These are phyloP conservation scores for Globisporangium canariense DNA, from an alignment of 352 stramenopile species.

Conservation along the genomic window DNA sequence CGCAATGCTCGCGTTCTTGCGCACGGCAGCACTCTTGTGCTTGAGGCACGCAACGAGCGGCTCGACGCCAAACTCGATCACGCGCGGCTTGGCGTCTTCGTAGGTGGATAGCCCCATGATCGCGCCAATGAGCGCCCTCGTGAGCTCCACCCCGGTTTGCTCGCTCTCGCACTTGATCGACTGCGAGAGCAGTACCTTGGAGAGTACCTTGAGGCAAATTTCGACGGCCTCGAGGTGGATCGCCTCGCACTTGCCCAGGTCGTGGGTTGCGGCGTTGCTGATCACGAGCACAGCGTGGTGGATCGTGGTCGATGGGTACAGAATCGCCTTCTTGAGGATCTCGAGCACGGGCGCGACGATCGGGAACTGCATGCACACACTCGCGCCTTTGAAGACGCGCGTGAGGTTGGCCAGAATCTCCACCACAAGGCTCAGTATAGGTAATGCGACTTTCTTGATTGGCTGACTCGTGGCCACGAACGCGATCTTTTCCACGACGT, in stretches of 20 bases:
- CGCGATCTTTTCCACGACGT: conserved; percentile 40
- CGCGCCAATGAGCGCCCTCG: conserved; percentile 42
- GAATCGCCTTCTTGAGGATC: conserved; percentile 48
- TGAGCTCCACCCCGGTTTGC: conserved; percentile 47
- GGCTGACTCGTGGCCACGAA: conserved; percentile 42
- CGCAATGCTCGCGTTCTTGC: conserved; percentile 49
- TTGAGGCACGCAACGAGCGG: conserved; percentile 55
- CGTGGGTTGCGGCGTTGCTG: conserved; percentile 46
- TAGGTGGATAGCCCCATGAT: conserved; percentile 69
- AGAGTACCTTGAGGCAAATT: conserved; percentile 44
- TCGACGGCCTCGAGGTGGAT: conserved; percentile 53
- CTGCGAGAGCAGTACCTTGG: conserved; percentile 45
- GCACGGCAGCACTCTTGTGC: conserved; percentile 33
- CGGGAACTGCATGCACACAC: conserved; percentile 34
- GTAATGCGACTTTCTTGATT: conserved; percentile 35
- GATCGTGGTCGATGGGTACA: conserved; percentile 44
- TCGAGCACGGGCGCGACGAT: conserved; percentile 46
- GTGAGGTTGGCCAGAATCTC: conserved; percentile 56
- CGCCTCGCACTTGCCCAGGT: conserved; percentile 49
- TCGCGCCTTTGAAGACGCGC: conserved; percentile 48
- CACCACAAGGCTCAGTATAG: conserved; percentile 33
- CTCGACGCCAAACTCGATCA: conserved; percentile 72
- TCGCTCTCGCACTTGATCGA: conserved; percentile 36
- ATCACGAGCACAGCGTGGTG: conserved; percentile 41
- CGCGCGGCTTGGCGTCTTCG: conserved; percentile 60